Base-by-base conservation (phyloP, 345 rosid genomes). In the Reutealis trisperma region DNA sequence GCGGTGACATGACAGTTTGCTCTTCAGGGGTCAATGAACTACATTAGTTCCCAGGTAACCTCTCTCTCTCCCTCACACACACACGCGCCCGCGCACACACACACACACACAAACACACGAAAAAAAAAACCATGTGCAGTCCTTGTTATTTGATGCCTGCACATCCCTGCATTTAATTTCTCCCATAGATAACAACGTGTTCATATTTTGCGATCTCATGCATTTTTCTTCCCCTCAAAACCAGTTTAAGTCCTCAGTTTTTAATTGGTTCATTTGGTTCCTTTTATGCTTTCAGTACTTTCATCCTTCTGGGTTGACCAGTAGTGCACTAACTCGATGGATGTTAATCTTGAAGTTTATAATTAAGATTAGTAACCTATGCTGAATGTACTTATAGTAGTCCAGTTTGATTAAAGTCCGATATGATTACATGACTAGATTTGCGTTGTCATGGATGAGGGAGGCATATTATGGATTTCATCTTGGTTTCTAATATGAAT, bases 1-100 rank as follows among this genome's bases (percentile, higher is more conserved):
- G 8, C 62, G 80, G 51, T 58, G 77, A 59, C 75, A 44, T 45
- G 42, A 44, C 90, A 89, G 92, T 86, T 61, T 41, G 83, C 78
- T 60, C 78, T 81, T 70, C 90, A 78, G 83, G 88, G 81, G 4
- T 77, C 92, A 3, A 27, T 87, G 85, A 84, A 75, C 82, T 86
- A 89, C 73, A 79, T 76, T 42, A 83, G 58, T 80, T 69, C 87
- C 30, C 92, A 83, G 71, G 87, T 87, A 74, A 77, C 37, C 32
- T 66, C 44, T 77, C 72, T 72, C 70, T 34, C 55, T 21, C 72
- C 47, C 61, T 3, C 15, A 21, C 24, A 5, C 69, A 64, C 69
- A 1, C 69, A 19, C 18, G n/a, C n/a, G n/a, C n/a, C n/a, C n/a
- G n/a, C n/a, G n/a, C 15, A 21, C 24, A 5, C 69, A 64, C 69